Conservation (phyloP, 2,329 filamentous ascomycete species). For the Colletotrichum horii region DNA sequence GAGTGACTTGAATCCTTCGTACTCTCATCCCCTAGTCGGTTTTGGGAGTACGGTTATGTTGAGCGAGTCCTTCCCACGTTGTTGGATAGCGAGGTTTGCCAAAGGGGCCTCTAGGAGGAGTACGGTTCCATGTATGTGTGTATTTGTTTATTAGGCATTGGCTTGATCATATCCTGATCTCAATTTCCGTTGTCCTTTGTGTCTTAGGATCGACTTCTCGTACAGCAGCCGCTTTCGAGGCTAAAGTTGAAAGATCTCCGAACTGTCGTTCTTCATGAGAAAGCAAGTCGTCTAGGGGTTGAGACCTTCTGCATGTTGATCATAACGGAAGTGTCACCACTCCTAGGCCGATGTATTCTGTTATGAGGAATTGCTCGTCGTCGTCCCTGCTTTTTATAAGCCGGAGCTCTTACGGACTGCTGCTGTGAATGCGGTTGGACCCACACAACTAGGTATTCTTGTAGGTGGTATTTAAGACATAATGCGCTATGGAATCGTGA, state of each 20-base stretch:
- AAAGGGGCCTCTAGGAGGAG: not conserved
- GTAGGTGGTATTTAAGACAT: not conserved
- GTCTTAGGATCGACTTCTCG: not conserved
- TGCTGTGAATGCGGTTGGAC: not conserved
- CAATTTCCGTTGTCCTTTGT: not conserved
- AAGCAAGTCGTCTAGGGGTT: not conserved
- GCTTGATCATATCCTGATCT: not conserved
- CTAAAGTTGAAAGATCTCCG: accelerated
- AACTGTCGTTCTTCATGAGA: not conserved
- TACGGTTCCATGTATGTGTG: not conserved
- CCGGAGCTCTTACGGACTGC: not conserved
- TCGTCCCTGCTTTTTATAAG: not conserved
- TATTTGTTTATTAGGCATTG: not conserved
- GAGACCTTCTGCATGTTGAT: no score
- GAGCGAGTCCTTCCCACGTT: no score
- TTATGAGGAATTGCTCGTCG: accelerated
- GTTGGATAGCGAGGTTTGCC: not conserved
- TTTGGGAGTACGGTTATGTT: not conserved
- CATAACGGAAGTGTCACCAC: not conserved
- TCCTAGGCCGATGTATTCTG: not conserved
- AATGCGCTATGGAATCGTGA: no score
- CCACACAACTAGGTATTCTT: not conserved
- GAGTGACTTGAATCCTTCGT: not conserved
- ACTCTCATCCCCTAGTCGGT: not conserved
- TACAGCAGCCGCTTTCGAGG: not conserved